These are phyloP conservation scores for Umbelopsis isabellina DNA, from an alignment of 192 early-diverging fungal genomes.

Conservation along the genomic window DNA sequence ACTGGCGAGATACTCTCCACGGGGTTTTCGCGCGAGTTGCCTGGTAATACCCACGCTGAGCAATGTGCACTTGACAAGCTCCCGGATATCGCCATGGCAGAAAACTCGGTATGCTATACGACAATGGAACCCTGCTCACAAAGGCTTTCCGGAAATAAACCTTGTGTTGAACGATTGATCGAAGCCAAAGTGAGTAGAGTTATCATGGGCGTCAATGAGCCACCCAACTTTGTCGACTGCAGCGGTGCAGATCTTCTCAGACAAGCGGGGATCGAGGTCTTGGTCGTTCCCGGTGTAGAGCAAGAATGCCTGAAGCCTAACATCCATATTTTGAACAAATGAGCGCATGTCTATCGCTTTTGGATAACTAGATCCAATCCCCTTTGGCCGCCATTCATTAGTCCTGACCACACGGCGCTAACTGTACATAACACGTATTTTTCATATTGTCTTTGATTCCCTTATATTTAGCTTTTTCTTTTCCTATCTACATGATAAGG, in stretches of 20 bases:
- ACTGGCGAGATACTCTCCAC: conserved; percentile 67
- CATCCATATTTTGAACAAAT: conserved; percentile 52
- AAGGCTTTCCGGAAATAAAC: conserved; percentile 69
- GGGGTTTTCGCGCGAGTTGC: conserved; percentile 91
- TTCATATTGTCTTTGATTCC: background rate
- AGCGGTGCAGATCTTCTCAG: conserved; percentile 70
- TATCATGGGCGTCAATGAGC: conserved; percentile 88
- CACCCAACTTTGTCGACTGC: conserved; percentile 84
- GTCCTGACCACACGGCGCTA: too few relatives aligned
- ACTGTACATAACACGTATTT: background rate
- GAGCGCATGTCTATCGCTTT: background rate
- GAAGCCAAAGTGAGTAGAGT: conserved; percentile 70
- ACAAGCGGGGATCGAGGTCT: conserved; percentile 75
- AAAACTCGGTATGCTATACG: conserved; percentile 80
- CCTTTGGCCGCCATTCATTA: too few relatives aligned
- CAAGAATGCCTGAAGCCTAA: conserved; percentile 77
- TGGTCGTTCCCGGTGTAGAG: conserved; percentile 70
- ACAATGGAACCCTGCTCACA: conserved; percentile 97
- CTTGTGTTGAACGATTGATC: conserved; percentile 80
- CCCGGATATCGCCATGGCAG: conserved; percentile 14
- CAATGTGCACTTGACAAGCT: conserved; percentile 88
- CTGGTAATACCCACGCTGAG: conserved; percentile 97
- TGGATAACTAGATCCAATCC: too few relatives aligned
- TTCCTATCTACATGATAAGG: conserved; percentile 16
- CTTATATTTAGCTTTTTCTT: background rate